Evolutionary conservation across 176 grass and related monocot genomes (phyloP), one percentile per base, ranked within the genome.

Genomic region (Eleusine coracana): DNA sequence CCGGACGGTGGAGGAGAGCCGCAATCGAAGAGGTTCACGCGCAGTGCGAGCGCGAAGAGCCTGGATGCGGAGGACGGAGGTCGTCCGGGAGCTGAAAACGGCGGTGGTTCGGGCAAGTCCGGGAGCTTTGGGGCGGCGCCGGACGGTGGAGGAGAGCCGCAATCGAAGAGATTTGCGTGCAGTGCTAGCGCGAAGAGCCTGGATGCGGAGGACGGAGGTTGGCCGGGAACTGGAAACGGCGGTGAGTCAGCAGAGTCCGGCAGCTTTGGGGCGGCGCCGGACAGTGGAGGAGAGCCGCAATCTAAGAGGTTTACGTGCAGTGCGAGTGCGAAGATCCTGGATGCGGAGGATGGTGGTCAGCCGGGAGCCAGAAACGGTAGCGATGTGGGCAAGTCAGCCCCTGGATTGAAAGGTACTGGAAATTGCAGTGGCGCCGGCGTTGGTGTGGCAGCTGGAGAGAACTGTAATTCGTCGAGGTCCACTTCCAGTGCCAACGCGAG

Each of bases 391-490:
- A 34, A 34, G 31, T 34, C 31, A 34, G 31, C 0, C 45, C 18
- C 68, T 1, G 6, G 16, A 56, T 73, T 45, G 36, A 10, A 86
- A n/a, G 68, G 25, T 68, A 13, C 39, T 31, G 77, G 27, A 27
- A 80, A 70, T 55, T 41, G 21, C 55, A 28, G 20, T 0, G 52
- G 70, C 12, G 39, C 17, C 15, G 65, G 66, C 1, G 0, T 13
- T 50, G 70, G 71, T 21, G 18, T 16, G 2, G 14, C 27, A 36
- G 54, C 20, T 31, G 71, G 54, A 55, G 65, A 80, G 59, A 71
- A 70, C 23, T 81, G 64, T 45, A 36, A 51, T 70, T 36, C 74
- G 77, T 44, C 25, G 52, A 61, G 65, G 45, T 55, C 64, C 65
- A 80, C 20, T 28, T 75, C 52, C 28, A 61, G 54, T 65, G 37